Evolutionary conservation across 1,284 basidiomycete genomes (phyloP).

Genomic region (Naganishia liquefaciens): DNA sequence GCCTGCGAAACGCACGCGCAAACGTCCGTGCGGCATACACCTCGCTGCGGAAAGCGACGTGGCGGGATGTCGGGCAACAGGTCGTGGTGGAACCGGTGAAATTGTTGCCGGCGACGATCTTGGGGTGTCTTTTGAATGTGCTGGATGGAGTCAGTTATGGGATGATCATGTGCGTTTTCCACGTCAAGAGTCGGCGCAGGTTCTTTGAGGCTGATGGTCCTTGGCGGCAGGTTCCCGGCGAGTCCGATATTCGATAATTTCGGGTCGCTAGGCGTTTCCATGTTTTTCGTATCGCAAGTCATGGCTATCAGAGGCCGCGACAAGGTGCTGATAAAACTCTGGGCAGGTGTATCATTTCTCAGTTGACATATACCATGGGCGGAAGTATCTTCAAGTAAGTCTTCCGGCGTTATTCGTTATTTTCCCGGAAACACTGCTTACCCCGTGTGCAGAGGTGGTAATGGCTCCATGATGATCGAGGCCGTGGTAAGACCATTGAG

Average conservation of each 20-base stretch:
- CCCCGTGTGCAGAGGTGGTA: slow-evolving; percentile 63
- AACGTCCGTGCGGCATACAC: neutral
- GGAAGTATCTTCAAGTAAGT: slow-evolving; percentile 75
- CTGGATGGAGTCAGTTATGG: slow-evolving; percentile 79
- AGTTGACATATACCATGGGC: slow-evolving; percentile 81
- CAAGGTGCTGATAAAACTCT: neutral
- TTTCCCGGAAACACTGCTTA: neutral
- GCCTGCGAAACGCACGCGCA: neutral
- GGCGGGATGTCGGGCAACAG: slow-evolving; percentile 43
- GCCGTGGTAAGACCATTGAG: slow-evolving; percentile 69
- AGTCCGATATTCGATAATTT: slow-evolving; percentile 76
- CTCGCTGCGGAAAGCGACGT: slow-evolving; percentile 43
- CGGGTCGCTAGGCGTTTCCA: slow-evolving; percentile 86
- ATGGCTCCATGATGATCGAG: slow-evolving; percentile 99
- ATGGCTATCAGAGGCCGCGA: neutral
- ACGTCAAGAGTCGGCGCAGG: neutral
- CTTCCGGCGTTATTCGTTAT: neutral
- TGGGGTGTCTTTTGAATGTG: slow-evolving; percentile 86
- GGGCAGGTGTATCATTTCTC: slow-evolving; percentile 69
- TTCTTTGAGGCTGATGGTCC: slow-evolving; percentile 11
- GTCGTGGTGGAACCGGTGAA: slow-evolving; percentile 56
- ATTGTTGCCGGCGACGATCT: slow-evolving; percentile 76
- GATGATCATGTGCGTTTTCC: slow-evolving; percentile 65
- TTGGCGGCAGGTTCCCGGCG: slow-evolving; percentile 83
- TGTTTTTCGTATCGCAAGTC: slow-evolving; percentile 83